Evolutionary conservation across 371 early-diverging fungal genomes (phyloP), one percentile per base, ranked within the genome.

Genomic region (Mortierella sp.): DNA sequence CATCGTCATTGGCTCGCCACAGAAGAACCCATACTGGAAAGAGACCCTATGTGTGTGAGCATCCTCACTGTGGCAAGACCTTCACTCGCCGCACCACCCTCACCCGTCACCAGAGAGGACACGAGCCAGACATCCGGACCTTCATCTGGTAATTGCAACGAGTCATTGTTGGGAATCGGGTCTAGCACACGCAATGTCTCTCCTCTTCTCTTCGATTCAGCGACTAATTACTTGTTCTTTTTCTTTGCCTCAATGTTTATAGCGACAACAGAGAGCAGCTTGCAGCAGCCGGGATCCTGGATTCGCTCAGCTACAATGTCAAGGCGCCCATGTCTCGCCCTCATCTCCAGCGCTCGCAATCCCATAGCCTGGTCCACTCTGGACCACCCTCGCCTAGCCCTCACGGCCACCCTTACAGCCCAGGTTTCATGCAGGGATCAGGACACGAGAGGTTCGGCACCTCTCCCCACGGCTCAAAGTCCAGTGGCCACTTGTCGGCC

Each of bases 41-140:
- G 70, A 55, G 89, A 26, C 89, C 89, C n/a, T 88, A 89, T 74
- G 79, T 90, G 24, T 93, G 92, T 80, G 90, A 89, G 24, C 87
- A 84, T 26, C 80, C 88, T 9, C 88, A 84, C 1, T 89, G 89
- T 69, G 87, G 87, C 46, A 89, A 89, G 73, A 89, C 87, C 24
- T 89, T 88, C 73, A 88, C 88, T 57, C 90, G 95, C 40, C 92
- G 93, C 81, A 93, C 93, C 28, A 94, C 93, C 28, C 82, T 95
- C 40, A 92, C 92, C 13, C 88, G 94, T 57, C 95, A 95, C 64
- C 91, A 90, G 72, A 88, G 89, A 78, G 89, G 84, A 9, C 89
- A 89, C 70, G 87, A 88, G 50, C 82, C 82, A 40, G 82, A 81
- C 57, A 79, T 86, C 54, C 79, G 75, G 64, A 82, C 79, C 48